Base-by-base conservation (phyloP, 352 stramenopile genomes). In the Phytophthora melonis region DNA sequence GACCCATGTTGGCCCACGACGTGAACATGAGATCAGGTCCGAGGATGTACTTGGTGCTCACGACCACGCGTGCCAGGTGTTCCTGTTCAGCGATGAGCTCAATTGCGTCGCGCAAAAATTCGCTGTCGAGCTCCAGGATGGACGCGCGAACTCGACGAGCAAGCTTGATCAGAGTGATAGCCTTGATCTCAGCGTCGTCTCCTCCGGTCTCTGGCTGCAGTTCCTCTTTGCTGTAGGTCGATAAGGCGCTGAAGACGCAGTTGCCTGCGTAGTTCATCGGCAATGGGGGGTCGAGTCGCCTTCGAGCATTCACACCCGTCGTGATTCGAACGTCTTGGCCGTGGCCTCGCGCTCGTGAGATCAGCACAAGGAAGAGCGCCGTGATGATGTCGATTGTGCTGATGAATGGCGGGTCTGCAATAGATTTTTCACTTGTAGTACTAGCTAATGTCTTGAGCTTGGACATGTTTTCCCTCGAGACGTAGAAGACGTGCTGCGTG, bases 321-420 rank as follows among this genome's bases (percentile, higher is more conserved):
- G 76, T 80, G 45, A 88, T 75, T 19, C 67, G 70, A 19, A 86
- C 39, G 41, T 74, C 65, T 36, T 84, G 57, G 3, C 67, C 66
- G 34, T 86, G 76, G 23, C 64, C 71, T 11, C 81, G 76, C 5
- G 78, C 81, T 54, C 79, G 65, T 6, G 78, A 77, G 65, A 86
- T 83, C 3, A 86, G 57, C 16, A 83, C 34, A 11, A 65, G 56
- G 36, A 86, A 84, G 3, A 88, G 64, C 19, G 81, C 81, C 0
- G 81, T 83, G 25, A 88, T 49, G 5, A 71, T 63, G 58, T 88
- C 81, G 9, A 81, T 70, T 19, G 81, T 86, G 49, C 81, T 86
- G 16, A 84, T 68, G 56, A 82, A 88, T 32, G 39, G 49, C 11
- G 21, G 18, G 21, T 39, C 56, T 25, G 32, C 3, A 3, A 8